These are phyloP conservation scores for Paramecium sexaurelia DNA, from an alignment of 73 alveolate genomes.

Conservation along the genomic window DNA sequence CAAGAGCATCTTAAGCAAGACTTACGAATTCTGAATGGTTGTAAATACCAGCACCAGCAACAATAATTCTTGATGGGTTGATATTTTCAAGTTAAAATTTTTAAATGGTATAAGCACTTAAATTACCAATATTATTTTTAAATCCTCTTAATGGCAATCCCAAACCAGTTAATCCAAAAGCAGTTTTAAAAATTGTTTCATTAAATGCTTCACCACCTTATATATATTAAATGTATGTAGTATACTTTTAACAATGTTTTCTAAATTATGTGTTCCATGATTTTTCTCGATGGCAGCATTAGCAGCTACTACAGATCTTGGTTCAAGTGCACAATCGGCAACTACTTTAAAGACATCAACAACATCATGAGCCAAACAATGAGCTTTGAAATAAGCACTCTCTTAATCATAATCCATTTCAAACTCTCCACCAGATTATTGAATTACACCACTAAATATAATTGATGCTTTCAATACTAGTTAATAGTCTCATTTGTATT, in stretches of 20 bases:
- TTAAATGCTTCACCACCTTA: slow-evolving; percentile 61
- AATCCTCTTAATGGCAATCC: slow-evolving; percentile 65
- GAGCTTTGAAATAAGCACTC: slow-evolving; percentile 77
- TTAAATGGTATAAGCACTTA: slow-evolving; percentile 54
- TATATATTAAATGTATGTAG: not conserved
- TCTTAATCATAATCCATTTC: slow-evolving; percentile 83
- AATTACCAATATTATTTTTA: slow-evolving; percentile 49
- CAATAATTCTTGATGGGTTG: slow-evolving; percentile 50
- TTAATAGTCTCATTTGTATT: slow-evolving; percentile 85
- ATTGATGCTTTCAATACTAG: slow-evolving; percentile 57
- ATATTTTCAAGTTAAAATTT: slow-evolving; percentile 61
- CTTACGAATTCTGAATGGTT: slow-evolving; percentile 61
- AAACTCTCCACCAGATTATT: slow-evolving; percentile 86
- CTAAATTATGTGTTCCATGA: slow-evolving; percentile 48
- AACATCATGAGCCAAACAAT: slow-evolving; percentile 83
- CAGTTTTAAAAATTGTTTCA: slow-evolving; percentile 65
- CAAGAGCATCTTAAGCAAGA: slow-evolving; percentile 44
- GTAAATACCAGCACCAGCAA: slow-evolving; percentile 60
- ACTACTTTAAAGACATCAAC: slow-evolving; percentile 78
- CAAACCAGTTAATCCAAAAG: slow-evolving; percentile 56
- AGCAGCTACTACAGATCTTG: slow-evolving; percentile 66
- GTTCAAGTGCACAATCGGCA: slow-evolving; percentile 80
- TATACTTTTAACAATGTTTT: not conserved
- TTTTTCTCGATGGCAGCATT: slow-evolving; percentile 51
- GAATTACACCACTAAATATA: slow-evolving; percentile 73